phyloP scores from a whole-genome alignment of 2,329 filamentous ascomycete species.

The Stenocarpella maydis region DNA sequence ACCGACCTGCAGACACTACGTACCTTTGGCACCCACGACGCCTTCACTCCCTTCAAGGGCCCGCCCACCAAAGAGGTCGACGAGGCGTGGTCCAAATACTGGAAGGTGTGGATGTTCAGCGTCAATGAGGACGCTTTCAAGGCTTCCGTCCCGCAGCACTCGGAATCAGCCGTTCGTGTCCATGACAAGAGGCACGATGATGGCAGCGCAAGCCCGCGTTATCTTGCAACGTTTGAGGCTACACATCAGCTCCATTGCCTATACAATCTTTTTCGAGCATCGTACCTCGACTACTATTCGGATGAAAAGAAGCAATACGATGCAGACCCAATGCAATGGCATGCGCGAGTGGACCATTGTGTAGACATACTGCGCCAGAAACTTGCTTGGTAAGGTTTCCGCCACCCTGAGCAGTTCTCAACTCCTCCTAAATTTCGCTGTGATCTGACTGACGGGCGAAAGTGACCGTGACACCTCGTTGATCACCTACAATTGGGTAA shows the following conservation, averaged over 20 bases:
- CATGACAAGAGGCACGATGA: background rate
- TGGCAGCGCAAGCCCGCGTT: background rate
- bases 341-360: background rate
- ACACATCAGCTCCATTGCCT: background rate
- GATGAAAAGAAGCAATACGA: background rate
- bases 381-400: background rate
- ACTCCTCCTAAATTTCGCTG: background rate
- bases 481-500: background rate
- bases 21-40: background rate
- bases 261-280: background rate
- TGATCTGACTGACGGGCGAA: background rate
- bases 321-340: background rate
- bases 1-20: background rate
- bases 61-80: background rate
- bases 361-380: background rate
- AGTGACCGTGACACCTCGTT: background rate
- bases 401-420: background rate
- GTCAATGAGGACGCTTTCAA: background rate
- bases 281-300: background rate
- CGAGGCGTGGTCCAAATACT: background rate
- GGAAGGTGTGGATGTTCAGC: background rate
- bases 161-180: background rate
- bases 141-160: background rate
- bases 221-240: background rate
- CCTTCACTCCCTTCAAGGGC: background rate